Base-by-base conservation (phyloP, 495 filamentous ascomycete species). In the Pyrenopolyporus hunteri region DNA sequence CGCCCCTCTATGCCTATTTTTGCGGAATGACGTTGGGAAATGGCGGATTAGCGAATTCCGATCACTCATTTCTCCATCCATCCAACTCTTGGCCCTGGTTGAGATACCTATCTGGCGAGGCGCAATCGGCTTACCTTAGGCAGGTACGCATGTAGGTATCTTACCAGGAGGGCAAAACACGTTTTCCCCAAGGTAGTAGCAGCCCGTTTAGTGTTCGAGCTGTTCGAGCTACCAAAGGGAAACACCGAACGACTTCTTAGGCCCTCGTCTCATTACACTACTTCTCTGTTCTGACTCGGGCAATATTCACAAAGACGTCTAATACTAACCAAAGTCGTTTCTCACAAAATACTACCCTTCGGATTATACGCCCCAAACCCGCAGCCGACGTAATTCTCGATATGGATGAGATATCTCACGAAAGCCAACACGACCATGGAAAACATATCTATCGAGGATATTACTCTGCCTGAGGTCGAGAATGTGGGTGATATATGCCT, bases 391-490 rank as follows among this genome's bases (percentile, higher is more conserved):
- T 36, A 25, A n/a, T 58, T 48, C 58, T 43, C 62, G 66, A 55
- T 69, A 68, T 69, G 66, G 63, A 65, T 51, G 60, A 61, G 40
- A 54, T 31, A 53, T 32, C 40, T 37, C 28, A 44, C 42, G 40
- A 35, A 48, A 39, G 42, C 16, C 31, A 57, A 58, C 51, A 36
- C 53, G 43, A 57, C 23, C 35, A 71, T 71, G 69, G 66, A 66
- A 47, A 59, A 57, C 33, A 54, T 60, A 40, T 53, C 37, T 23
- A 51, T 55, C 46, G 44, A 63, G 19, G 54, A 63, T 16, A 50
- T 59, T n/a, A 64, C 69, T 49, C 53, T 69, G 32, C 63, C 59
- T 57, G 66, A 69, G 59, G 66, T 66, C 46, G 66, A 64, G 42
- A 48, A 59, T 19, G 69, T 71, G 55, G 56, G 68, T 61, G n/a